Percentiles rank a stretch among this genome's conserved stretches.
phyloP scores from a whole-genome alignment of 2,329 filamentous ascomycete genomes.

The Hypomyces rosellus region DNA sequence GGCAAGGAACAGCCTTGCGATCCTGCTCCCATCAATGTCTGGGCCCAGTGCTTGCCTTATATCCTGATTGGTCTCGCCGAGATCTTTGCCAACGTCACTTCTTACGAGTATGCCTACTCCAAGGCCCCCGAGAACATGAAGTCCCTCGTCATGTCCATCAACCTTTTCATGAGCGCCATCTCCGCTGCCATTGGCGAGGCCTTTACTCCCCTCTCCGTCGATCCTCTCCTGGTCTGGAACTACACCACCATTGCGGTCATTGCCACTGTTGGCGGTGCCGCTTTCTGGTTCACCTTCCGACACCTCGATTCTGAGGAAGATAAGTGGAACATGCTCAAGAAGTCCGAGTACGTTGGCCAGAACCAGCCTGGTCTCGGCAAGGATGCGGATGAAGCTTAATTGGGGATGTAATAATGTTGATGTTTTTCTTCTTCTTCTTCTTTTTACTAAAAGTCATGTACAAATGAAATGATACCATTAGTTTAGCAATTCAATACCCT shows the following conservation, averaged over 20 bases:
- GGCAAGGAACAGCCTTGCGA: conserved; percentile 39
- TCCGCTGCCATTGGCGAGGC: conserved; percentile 66
- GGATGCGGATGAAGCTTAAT: conserved; percentile 8
- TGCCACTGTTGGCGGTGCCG: conserved; percentile 53
- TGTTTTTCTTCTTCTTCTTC: neutral
- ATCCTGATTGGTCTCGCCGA: conserved; percentile 46
- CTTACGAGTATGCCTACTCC: conserved; percentile 70
- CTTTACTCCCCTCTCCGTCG: conserved; percentile 52
- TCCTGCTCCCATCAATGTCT: conserved; percentile 58
- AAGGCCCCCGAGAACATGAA: conserved; percentile 78
- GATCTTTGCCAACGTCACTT: conserved; percentile 50
- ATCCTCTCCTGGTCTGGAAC: conserved; percentile 67
- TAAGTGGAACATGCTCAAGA: conserved; percentile 55
- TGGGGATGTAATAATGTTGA: too few species aligned
- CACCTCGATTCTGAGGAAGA: conserved; percentile 64
- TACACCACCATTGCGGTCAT: conserved; percentile 59
- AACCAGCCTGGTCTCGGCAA: conserved; percentile 30
- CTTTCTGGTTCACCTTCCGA: conserved; percentile 64
- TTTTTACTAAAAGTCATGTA: neutral
- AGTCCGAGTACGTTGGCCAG: conserved; percentile 36
- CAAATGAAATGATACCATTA: conserved; percentile 10
- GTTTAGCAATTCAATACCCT: neutral
- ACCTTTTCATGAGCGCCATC: conserved; percentile 65
- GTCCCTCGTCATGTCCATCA: conserved; percentile 64
- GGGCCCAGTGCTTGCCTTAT: conserved; percentile 48